Evolutionary conservation across 108 stramenopile species (phyloP), one percentile per base, ranked within the genome.

Genomic region (Nitzschia sp.): DNA sequence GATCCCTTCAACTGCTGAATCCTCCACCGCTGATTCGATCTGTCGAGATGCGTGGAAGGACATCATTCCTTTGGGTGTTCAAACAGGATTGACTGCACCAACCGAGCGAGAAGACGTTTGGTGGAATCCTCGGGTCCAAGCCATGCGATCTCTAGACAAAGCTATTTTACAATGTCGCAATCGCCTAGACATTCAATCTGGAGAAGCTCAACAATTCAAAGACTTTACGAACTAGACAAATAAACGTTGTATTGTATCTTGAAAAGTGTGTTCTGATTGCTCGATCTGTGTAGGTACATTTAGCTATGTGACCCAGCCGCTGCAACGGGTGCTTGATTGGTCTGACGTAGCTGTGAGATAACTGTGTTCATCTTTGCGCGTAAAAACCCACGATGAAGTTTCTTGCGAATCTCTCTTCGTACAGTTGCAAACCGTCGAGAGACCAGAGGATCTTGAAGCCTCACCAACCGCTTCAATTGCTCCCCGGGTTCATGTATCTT

Each of bases 321-420:
- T 17, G 15, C 57, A n/a, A n/a, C n/a, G n/a, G n/a, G n/a, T 38
- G 24, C 38, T 59, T 37, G 64, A 19, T 25, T 59, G 12, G 26
- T 38, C 17, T 50, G 26, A 11, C 72, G 48, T 2, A 59, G 17
- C 51, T 41, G n/a, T 12, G 73, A 67, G 17, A 75, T 53, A 10
- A 62, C 24, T 5, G 19, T 22, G n/a, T 46, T 5, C 73, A 75
- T 75, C 22, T 26, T 53, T n/a, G 51, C 12, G 7, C 73, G 66
- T 2, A 43, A 20, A 15, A 24, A 19, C 11, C 50, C 60, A 11
- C 21, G 19, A 7, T 59, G 51, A n/a, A 75, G 37, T 17, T 55
- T 55, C 12, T 56, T 55, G 10, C 60, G 58, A 14, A 75, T 68
- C 14, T 55, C 66, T 63, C 48, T 24, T 19, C 66, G 56, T 8